These are phyloP conservation scores for Ophiostoma ulmi DNA, from an alignment of 2,329 filamentous ascomycete species.

Conservation along the genomic window DNA sequence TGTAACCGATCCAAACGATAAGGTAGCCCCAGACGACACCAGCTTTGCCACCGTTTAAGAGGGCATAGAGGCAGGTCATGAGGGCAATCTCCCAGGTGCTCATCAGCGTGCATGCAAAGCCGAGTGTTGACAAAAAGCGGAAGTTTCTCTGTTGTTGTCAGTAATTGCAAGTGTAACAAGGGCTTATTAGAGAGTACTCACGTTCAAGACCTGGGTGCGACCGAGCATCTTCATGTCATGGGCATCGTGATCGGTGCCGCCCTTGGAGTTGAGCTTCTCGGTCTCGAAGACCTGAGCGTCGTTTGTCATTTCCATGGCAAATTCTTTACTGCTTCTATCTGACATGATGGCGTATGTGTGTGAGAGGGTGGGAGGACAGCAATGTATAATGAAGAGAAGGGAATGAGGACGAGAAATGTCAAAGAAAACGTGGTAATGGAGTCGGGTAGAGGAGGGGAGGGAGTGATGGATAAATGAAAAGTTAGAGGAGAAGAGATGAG, in stretches of 20 bases:
- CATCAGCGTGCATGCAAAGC: constrained; percentile 49
- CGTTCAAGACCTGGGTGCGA: constrained; percentile 28
- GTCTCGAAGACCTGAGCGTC: constrained; percentile 27
- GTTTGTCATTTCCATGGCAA: constrained; percentile 22
- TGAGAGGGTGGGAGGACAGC: not conserved
- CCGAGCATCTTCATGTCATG: constrained; percentile 34
- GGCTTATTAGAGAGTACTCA: constrained; percentile 11
- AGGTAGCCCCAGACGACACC: constrained; percentile 51
- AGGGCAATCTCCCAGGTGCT: constrained; percentile 51
- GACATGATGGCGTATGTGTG: constrained; percentile 21
- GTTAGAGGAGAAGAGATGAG: not conserved
- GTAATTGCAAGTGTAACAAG: constrained; percentile 5
- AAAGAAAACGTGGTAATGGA: constrained; percentile 4
- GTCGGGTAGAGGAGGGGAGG: not conserved
- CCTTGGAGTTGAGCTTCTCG: constrained; percentile 25
- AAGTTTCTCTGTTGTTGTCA: constrained; percentile 42
- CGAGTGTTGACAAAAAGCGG: constrained; percentile 46
- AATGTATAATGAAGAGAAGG: not conserved
- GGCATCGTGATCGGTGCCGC: constrained; percentile 32
- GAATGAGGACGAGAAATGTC: not conserved
- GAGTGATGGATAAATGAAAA: not conserved
- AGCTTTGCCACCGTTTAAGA: constrained; percentile 48
- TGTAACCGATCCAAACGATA: constrained; percentile 43
- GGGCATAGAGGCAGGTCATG: constrained; percentile 37
- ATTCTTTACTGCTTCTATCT: constrained; percentile 25